phyloP scores from a whole-genome alignment of 805 yeast species.

The Teunomyces funiuensis region DNA sequence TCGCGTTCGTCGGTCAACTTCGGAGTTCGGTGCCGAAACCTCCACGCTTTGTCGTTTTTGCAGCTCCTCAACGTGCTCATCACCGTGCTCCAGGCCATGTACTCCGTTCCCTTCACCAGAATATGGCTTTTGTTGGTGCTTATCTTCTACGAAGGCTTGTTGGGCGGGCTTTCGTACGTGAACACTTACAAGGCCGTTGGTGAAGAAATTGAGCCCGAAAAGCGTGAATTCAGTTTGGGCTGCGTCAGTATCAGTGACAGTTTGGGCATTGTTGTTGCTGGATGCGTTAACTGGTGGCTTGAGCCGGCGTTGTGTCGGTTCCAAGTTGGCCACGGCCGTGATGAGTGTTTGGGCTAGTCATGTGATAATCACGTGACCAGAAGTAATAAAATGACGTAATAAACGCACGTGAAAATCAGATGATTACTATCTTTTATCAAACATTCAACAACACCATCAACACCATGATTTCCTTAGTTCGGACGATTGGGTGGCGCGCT shows the following conservation, averaged over 20 bases:
- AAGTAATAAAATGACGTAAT: slow-evolving; percentile 1
- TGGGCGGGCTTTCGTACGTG: slow-evolving; percentile 90
- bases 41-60: slow-evolving; percentile 63
- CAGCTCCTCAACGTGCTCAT: slow-evolving; percentile 65
- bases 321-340: slow-evolving; percentile 72
- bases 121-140: slow-evolving; percentile 63
- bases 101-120: slow-evolving; percentile 51
- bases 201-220: slow-evolving; percentile 47
- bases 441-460: too few species aligned
- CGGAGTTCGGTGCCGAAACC: slow-evolving; percentile 52
- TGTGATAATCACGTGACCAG: too few species aligned
- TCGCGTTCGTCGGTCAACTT: slow-evolving; percentile 81
- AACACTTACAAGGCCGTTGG: slow-evolving; percentile 81
- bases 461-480: too few species aligned
- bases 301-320: slow-evolving; percentile 71
- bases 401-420: too few species aligned
- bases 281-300: slow-evolving; percentile 67
- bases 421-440: too few species aligned
- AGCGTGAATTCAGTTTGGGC: slow-evolving; percentile 66
- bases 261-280: slow-evolving; percentile 82
- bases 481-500: too few species aligned
- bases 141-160: slow-evolving; percentile 81
- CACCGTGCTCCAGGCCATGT: slow-evolving; percentile 64
- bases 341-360: slow-evolving; percentile 57
- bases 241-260: slow-evolving; percentile 83